Percentiles rank a stretch among this genome's conserved stretches.
These are phyloP conservation scores for Ceratocystis albifundus DNA, from an alignment of 2,329 filamentous ascomycete species.

Conservation along the genomic window DNA sequence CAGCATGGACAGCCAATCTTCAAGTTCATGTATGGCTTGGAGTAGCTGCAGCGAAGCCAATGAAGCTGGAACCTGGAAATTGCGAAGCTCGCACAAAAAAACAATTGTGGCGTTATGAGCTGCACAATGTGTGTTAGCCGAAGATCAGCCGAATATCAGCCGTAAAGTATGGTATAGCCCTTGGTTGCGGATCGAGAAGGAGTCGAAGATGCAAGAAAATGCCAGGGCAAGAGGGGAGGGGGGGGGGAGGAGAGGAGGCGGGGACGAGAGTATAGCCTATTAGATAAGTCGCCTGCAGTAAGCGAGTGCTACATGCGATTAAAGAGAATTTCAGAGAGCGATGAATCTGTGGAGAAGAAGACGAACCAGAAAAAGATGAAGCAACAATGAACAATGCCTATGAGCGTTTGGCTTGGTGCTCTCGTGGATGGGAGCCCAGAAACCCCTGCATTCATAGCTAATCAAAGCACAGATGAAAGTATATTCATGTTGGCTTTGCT, in stretches of 20 bases:
- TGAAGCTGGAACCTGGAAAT: neutral
- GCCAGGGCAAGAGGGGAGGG: neutral
- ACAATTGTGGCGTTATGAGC: neutral
- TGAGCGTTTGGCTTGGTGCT: neutral
- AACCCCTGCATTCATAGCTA: too few species aligned
- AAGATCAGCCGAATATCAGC: neutral
- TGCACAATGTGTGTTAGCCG: neutral
- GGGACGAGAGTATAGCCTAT: neutral
- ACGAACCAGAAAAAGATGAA: neutral
- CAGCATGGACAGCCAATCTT: neutral
- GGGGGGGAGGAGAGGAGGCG: too few species aligned
- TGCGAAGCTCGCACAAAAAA: too few species aligned
- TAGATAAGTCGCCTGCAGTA: constrained; percentile 1
- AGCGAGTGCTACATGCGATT: neutral
- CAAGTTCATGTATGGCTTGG: neutral
- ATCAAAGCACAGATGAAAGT: neutral
- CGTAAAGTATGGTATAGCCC: too few species aligned
- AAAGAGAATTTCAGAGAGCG: neutral
- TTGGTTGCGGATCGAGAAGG: neutral
- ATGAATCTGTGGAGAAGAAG: neutral
- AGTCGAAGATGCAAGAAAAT: neutral
- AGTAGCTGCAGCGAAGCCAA: neutral
- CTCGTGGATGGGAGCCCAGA: too few species aligned
- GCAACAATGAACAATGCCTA: neutral
- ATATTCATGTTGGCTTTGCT: neutral